Conservation (phyloP, 352 stramenopile genomes). For the Globisporangium rhizosaccharum region DNA sequence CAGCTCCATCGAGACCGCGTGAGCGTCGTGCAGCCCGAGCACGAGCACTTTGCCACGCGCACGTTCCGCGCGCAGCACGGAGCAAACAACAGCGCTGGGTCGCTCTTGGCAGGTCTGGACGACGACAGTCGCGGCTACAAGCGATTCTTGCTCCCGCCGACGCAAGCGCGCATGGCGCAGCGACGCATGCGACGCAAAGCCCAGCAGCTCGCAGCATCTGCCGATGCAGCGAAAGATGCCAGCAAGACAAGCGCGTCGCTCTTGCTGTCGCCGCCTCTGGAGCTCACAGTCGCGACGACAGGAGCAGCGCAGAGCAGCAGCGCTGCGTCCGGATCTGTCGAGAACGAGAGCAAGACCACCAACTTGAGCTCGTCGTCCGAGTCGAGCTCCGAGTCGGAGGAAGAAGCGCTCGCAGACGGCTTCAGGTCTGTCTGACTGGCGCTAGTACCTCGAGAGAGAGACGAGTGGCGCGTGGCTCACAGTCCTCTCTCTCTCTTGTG, state of each 20-base stretch:
- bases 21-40: constrained; percentile 54
- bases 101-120: constrained; percentile 23
- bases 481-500: neutral
- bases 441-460: neutral
- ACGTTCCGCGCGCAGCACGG: constrained; percentile 20
- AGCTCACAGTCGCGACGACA: constrained; percentile 2
- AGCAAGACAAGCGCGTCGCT: constrained; percentile 13
- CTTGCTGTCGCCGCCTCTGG: constrained; percentile 10
- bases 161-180: constrained; percentile 21
- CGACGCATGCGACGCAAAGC: constrained; percentile 33
- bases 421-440: constrained; percentile 25
- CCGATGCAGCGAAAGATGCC: constrained; percentile 8
- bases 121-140: constrained; percentile 38
- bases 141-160: constrained; percentile 29
- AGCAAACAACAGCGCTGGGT: neutral
- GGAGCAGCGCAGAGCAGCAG: neutral
- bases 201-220: constrained; percentile 6
- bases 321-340: constrained; percentile 6
- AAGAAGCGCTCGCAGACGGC: constrained; percentile 70
- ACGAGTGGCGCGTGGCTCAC: neutral
- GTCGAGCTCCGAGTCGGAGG: constrained; percentile 79
- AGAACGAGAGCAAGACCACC: constrained; percentile 37
- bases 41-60: constrained; percentile 42
- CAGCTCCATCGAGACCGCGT: constrained; percentile 63
- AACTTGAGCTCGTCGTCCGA: constrained; percentile 66